A percentile compares a stretch with the other conserved stretches of the same genome.
These are phyloP conservation scores for Saccharomycopsis phalli DNA, from an alignment of 1,139 yeast genomes.

Conservation along the genomic window DNA sequence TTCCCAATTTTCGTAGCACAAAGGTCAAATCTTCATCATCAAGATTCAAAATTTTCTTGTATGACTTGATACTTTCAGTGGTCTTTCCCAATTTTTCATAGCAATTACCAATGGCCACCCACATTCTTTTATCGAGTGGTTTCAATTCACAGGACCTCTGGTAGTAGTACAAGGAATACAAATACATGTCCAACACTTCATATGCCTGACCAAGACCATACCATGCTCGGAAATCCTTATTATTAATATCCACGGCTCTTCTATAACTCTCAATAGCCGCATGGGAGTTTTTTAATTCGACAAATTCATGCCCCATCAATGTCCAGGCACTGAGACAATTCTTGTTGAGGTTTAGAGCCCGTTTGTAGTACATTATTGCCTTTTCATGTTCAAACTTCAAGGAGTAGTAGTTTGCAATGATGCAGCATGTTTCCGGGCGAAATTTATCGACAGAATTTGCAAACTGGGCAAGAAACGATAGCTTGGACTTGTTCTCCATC, in stretches of 20 bases:
- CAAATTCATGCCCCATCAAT: constrained; percentile 97
- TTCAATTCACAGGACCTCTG: constrained; percentile 85
- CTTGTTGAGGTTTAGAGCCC: constrained; percentile 77
- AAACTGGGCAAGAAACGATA: constrained; percentile 80
- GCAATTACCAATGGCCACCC: constrained; percentile 93
- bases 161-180: constrained; percentile 85
- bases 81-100: constrained; percentile 69
- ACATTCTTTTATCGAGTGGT: constrained; percentile 88
- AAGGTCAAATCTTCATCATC: constrained; percentile 35
- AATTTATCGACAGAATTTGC: constrained; percentile 78
- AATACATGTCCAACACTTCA: constrained; percentile 91
- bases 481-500: constrained; percentile 78
- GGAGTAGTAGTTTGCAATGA: constrained; percentile 88
- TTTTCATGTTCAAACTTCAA: constrained; percentile 89
- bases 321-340: constrained; percentile 94
- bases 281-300: constrained; percentile 89
- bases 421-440: constrained; percentile 92
- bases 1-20: constrained; percentile 61
- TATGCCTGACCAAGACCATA: constrained; percentile 98
- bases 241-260: constrained; percentile 80
- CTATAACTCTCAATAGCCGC: constrained; percentile 96
- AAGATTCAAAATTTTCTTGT: constrained; percentile 47
- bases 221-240: constrained; percentile 94
- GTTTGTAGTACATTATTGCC: constrained; percentile 84
- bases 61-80: constrained; percentile 55